Evolutionary conservation across 1,139 yeast species (phyloP), one percentile per base, ranked within the genome.

Genomic region (Nakaseomyces sp.): DNA sequence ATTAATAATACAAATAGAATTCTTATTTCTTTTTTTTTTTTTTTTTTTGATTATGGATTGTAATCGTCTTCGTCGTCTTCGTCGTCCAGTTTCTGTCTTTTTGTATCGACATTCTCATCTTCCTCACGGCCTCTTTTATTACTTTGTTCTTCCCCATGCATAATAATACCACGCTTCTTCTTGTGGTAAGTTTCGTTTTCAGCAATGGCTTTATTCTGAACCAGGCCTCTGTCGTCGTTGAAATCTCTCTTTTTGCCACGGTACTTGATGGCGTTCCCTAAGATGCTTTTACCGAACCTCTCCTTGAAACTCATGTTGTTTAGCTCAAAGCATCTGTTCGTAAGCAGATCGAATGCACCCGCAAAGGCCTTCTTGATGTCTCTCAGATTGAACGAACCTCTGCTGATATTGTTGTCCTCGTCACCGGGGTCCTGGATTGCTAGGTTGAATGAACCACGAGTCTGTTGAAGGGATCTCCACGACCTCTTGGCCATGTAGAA

Each of bases 351-450:
- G 63, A 75, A 89, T 0, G 97, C 98, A 26, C 96, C 96, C 9
- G 84, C 82, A 68, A 91, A 88, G 0, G 96, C 87, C 54, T 86
- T 81, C 56, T 84, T 85, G 48, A 91, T 74, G 52, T 82, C 89
- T 39, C 89, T 68, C 32, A 87, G 68, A 59, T 89, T 88, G 67
- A 79, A 87, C 1, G 95, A 81, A 1, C 96, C 86, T 51, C 96
- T 71, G 35, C 94, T 80, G 41, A 91, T 82, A 61, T 91, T 93
- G 58, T 91, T 93, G 6, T 69, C 54, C 1, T 79, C 69, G 57
- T 89, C 97, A 36, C 85, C 81, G 0, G 98, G 98, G 58, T 91
- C 98, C 60, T 85, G 93, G 33, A 91, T 85, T 1, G 89, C 82
- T 37, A 91, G 67, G 1, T 84, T 65, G 56, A 85, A 85, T 9